phyloP scores from a whole-genome alignment of 1,284 basidiomycete species.

The Austropuccinia psidii region DNA sequence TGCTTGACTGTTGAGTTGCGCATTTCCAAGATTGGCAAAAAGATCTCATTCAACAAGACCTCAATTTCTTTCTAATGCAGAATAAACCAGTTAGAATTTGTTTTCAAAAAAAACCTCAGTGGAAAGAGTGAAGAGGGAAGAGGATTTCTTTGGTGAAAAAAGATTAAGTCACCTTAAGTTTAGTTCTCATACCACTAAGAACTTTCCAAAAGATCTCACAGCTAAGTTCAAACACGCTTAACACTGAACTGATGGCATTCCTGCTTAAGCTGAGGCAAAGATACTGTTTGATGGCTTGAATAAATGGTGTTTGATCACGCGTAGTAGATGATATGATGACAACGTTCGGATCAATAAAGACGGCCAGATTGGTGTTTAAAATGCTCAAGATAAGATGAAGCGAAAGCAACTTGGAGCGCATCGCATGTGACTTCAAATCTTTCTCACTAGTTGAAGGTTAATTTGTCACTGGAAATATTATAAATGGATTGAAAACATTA shows the following conservation, averaged over 20 bases:
- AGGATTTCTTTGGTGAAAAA: not conserved
- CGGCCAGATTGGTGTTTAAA: constrained; percentile 75
- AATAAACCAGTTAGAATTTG: not conserved
- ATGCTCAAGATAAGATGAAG: constrained; percentile 88
- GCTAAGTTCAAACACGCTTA: constrained; percentile 94
- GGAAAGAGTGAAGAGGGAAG: not conserved
- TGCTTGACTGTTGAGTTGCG: constrained; percentile 89
- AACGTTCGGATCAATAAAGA: constrained; percentile 75
- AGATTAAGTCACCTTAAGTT: constrained; percentile 65
- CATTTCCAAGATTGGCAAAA: constrained; percentile 98
- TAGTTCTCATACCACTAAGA: constrained; percentile 82
- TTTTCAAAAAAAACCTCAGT: not conserved
- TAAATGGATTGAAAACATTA: constrained; percentile 6
- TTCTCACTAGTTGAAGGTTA: constrained; percentile 59
- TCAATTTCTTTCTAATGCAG: constrained; percentile 87
- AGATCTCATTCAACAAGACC: constrained; percentile 95
- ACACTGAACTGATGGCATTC: constrained; percentile 90
- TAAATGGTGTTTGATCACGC: constrained; percentile 74
- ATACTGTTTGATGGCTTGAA: constrained; percentile 88
- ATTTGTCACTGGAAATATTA: constrained; percentile 12
- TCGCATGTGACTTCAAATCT: constrained; percentile 84
- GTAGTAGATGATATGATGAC: constrained; percentile 81
- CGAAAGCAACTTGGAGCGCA: constrained; percentile 88
- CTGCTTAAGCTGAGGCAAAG: constrained; percentile 85
- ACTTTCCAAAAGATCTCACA: constrained; percentile 99